Base-by-base conservation (phyloP, 2,329 filamentous ascomycete genomes). In the Paecilomyces dactylethromorphus region DNA sequence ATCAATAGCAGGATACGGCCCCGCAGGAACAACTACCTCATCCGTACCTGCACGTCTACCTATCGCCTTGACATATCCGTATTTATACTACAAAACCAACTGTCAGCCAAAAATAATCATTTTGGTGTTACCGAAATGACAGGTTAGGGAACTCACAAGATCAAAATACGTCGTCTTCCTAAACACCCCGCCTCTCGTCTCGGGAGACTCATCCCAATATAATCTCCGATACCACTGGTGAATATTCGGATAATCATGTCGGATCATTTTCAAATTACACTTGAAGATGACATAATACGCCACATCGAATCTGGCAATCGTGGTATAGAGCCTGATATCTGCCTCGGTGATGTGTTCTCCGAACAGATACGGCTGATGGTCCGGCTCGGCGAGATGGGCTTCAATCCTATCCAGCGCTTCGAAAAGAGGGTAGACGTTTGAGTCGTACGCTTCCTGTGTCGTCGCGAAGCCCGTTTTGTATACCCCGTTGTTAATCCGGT, bases 271-370 rank as follows among this genome's bases (percentile, higher is more conserved):
- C 18, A 87, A 66, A 61, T 88, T 88, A 64, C 85, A 88, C 76
- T 89, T 89, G 81, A 93, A 93, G 75, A 92, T 87, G 71, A 90
- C 87, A 63, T 93, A 87, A 72, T 93, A 93, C 63, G 88, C 87
- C 50, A 82, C 77, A 63, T 90, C 87, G 63, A 89, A 89, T 1
- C 87, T 82, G 56, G 87, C 80, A 39, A 89, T 78, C 0, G 87
- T 89, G 21, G 87, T 84, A 65, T 83, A 88, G 69, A 94, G 77
- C 50, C 90, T 75, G 54, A 94, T 81, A 69, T 94, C 91, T 0
- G 87, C 89, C 76, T 95, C 91, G 1, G 91, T 94, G 62, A 95
- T 76, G 33, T 79, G 70, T 53, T 86, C 76, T 3, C 91, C 91
- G 58, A 92, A 91, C 64, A 90, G 85, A 67, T 84, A 96, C 1